Percentiles rank a stretch among this genome's conserved stretches.
Conservation (phyloP, 495 filamentous ascomycete species). For the Xylaria longipes region DNA sequence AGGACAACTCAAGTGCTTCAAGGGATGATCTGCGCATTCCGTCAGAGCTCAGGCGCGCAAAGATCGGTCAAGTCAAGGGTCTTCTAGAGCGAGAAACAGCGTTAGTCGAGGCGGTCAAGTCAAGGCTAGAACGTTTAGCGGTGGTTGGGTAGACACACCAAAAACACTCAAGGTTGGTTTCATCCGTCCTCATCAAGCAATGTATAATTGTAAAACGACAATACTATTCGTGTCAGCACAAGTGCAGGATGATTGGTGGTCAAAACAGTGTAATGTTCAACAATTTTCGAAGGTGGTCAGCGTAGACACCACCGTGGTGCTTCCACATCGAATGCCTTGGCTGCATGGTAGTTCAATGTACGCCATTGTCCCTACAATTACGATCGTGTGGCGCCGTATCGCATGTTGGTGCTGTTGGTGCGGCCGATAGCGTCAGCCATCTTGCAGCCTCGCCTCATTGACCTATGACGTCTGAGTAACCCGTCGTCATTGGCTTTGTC, state of each 20-base stretch:
- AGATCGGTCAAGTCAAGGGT: constrained; percentile 70
- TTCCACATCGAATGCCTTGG: constrained; percentile 33
- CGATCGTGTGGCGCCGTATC: constrained; percentile 6
- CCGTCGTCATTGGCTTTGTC: background rate
- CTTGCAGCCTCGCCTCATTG: constrained; percentile 14
- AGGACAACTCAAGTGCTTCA: constrained; percentile 37
- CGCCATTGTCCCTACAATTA: background rate
- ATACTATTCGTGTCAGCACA: constrained; percentile 27
- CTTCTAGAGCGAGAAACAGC: constrained; percentile 73
- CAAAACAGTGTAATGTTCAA: constrained; percentile 29
- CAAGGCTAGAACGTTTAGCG: constrained; percentile 57
- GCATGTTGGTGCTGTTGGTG: background rate
- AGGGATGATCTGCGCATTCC: constrained; percentile 60
- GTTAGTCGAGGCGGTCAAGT: constrained; percentile 59
- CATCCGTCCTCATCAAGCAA: constrained; percentile 6
- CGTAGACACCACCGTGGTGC: constrained; percentile 33
- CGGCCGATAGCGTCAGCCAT: constrained; percentile 10
- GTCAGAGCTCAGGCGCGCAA: constrained; percentile 69
- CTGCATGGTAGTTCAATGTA: constrained; percentile 28
- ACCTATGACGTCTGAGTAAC: background rate
- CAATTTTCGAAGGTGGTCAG: constrained; percentile 33
- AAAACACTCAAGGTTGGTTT: background rate
- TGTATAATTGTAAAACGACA: constrained; percentile 39
- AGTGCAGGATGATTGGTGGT: constrained; percentile 32
- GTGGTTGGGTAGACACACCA: constrained; percentile 31